These are phyloP conservation scores for Exserohilum rostratum DNA, from an alignment of 2,329 filamentous ascomycete species.

Conservation along the genomic window DNA sequence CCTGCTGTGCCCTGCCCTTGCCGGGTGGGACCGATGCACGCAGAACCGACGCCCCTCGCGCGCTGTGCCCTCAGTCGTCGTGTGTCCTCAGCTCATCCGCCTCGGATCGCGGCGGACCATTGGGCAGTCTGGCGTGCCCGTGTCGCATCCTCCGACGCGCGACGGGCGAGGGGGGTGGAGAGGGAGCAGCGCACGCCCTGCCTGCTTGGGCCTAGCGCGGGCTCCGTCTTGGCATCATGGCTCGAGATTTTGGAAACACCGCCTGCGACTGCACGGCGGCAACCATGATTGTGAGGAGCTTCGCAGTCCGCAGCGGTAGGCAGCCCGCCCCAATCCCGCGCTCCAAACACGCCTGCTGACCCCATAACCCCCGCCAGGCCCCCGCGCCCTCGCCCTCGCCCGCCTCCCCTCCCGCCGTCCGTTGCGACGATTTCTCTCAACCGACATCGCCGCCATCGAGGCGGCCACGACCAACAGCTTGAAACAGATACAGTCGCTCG, in stretches of 20 bases:
- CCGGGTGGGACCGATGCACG: conserved; percentile 14
- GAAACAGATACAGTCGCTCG: conserved; percentile 39
- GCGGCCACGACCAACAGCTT: conserved; percentile 38
- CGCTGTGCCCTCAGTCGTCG: neutral
- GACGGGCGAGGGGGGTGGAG: neutral
- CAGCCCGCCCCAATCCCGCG: neutral
- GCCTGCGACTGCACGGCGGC: conserved; percentile 7
- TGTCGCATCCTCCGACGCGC: neutral
- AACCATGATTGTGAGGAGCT: conserved; percentile 53
- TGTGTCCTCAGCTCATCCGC: conserved; percentile 5
- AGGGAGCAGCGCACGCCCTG: neutral
- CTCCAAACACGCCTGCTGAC: neutral
- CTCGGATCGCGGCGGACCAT: conserved; percentile 4
- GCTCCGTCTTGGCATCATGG: conserved; percentile 2
- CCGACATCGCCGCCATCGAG: conserved; percentile 41
- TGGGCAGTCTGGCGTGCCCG: neutral
- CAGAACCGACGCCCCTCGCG: conserved; percentile 2
- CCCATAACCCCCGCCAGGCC: conserved; percentile 42
- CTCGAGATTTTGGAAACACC: conserved; percentile 11
- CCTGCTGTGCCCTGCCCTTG: neutral
- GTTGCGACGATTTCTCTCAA: conserved; percentile 40
- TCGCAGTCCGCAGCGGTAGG: conserved; percentile 50
- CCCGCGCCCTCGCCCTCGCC: conserved; percentile 46
- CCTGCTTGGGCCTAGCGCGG: neutral
- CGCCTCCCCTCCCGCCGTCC: conserved; percentile 16